Percentiles rank a stretch among this genome's conserved stretches.
Evolutionary conservation across 164 flowering plant genomes (phyloP).

Genomic region (Magnolia changhungtana): DNA sequence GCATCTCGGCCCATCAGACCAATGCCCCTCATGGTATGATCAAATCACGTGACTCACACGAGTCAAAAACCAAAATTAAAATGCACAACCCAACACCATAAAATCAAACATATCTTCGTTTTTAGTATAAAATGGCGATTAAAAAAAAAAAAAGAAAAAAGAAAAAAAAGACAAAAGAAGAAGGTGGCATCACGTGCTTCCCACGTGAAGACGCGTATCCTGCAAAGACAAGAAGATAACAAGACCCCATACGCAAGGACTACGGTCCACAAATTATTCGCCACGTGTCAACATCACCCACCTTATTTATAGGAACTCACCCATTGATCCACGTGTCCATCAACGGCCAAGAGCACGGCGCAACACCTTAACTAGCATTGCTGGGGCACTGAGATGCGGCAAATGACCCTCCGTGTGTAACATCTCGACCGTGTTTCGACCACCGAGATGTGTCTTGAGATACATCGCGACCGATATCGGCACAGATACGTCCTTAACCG

Average conservation of each 20-base stretch:
- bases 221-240: background rate
- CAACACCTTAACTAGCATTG: conserved; percentile 48
- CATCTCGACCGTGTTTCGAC: conserved; percentile 61
- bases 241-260: background rate
- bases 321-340: background rate
- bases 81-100: background rate
- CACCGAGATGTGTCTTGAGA: conserved; percentile 64
- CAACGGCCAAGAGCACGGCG: conserved; percentile 57
- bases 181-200: conserved; percentile 1
- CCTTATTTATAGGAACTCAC: background rate
- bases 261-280: conserved; percentile 23
- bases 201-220: background rate
- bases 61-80: too few species aligned
- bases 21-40: too few species aligned
- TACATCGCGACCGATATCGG: conserved; percentile 76
- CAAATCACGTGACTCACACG: too few species aligned
- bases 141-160: background rate
- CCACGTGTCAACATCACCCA: conserved; percentile 25
- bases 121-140: background rate
- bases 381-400: conserved; percentile 90
- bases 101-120: background rate
- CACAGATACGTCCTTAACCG: conserved; percentile 73
- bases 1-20: too few species aligned
- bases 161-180: background rate
- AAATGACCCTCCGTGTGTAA: conserved; percentile 80